These are phyloP conservation scores for Marsdenia floribunda DNA, from an alignment of 257 asterid genomes.

Conservation along the genomic window DNA sequence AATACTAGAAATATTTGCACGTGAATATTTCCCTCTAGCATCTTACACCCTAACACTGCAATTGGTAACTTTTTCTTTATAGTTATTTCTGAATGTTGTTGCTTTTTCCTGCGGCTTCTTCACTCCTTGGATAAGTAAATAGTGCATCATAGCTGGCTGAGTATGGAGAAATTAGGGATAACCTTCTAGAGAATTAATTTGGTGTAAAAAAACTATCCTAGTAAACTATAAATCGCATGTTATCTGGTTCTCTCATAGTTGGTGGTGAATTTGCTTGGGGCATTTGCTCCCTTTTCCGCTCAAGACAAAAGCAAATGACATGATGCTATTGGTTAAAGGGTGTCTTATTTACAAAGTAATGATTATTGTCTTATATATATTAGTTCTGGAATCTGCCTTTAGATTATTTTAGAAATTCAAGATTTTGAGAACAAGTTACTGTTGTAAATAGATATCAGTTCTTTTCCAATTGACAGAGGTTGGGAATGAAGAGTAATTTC, in stretches of 20 bases:
- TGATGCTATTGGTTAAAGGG: neutral
- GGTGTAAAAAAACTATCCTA: neutral
- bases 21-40: slow-evolving; percentile 2
- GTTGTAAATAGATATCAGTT: neutral
- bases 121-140: neutral
- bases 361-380: neutral
- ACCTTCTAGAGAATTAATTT: neutral
- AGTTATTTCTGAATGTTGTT: neutral
- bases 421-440: neutral
- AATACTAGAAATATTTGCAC: slow-evolving; percentile 10
- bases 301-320: neutral
- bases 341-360: neutral
- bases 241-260: neutral
- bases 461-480: neutral
- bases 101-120: neutral
- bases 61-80: neutral
- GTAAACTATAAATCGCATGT: neutral
- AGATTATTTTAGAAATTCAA: slow-evolving; percentile 1
- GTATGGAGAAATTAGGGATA: neutral
- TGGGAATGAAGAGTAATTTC: neutral
- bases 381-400: neutral
- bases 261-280: neutral
- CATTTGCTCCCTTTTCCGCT: neutral
- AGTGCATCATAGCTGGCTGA: neutral
- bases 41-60: neutral